Evolutionary conservation across 2,329 filamentous ascomycete genomes (phyloP), one percentile per base, ranked within the genome.

Genomic region (Pseudogymnoascus sp.): DNA sequence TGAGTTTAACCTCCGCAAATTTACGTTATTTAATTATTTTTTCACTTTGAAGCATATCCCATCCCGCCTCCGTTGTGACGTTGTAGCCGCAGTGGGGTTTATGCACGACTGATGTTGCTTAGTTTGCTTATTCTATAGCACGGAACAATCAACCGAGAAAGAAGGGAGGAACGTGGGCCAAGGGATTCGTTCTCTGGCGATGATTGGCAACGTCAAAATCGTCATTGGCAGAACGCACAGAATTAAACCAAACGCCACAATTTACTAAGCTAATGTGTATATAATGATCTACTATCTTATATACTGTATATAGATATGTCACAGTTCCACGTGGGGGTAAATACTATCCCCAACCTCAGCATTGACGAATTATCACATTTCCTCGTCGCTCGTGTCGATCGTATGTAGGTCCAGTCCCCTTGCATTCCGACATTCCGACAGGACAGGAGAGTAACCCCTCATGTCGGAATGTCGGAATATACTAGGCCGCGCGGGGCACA

Each of bases 281-380:
- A 53, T 53, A 31, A 10, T 53, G 47, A 53, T 53, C 26, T 28
- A 11, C 47, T 31, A 17, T 53, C 26, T 17, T 53, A 31, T 28
- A 31, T 53, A 15, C 47, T 53, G 9, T 15, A 53, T 53, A 17
- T 17, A 53, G 47, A 7, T 31, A 53, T 53, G 8, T 17, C 9
- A 26, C 15, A 17, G 9, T 6, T 53, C n/a, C 47, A 53, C 47
- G 47, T 53, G 47, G 47, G 47, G 47, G 26, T 47, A 13, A 26
- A 26, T 47, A 10, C n/a, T 19, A 33, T 57, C 26, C 26, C 47
- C 26, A 57, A 57, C 47, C 10, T 57, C 26, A 26, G n/a, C 15
- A 57, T 57, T 33, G 26, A 33, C 47, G 47, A 57, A 57, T 57
- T 57, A 57, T 57, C n/a, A 57, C n/a, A 53, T 53, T 53, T 31